Evolutionary conservation across 2,329 filamentous ascomycete genomes (phyloP).

Genomic region (Calycina herbarum): DNA sequence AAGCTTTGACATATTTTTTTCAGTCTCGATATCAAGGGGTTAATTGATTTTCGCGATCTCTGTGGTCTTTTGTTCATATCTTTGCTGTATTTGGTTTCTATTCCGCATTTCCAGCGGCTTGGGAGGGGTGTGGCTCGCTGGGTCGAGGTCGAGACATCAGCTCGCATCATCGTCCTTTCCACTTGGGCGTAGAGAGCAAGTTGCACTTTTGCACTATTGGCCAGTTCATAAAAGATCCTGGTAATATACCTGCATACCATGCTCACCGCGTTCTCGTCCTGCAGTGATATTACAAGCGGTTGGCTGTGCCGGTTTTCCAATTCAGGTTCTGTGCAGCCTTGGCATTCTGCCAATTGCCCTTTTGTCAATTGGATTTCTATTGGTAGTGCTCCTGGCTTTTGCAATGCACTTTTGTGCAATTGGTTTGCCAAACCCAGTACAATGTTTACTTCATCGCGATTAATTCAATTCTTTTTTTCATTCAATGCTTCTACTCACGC

Average conservation of each 20-base stretch:
- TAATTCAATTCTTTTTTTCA: no score
- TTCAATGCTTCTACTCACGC: no score
- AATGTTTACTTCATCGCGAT: no score
- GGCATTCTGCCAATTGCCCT: background rate
- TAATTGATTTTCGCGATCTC: background rate
- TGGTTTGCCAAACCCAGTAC: background rate
- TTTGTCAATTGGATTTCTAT: background rate
- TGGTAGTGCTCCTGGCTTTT: no score
- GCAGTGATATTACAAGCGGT: background rate
- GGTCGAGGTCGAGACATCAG: background rate
- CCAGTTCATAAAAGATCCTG: background rate
- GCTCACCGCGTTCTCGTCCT: background rate
- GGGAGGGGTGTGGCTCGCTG: background rate
- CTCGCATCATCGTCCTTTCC: background rate
- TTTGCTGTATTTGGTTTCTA: background rate
- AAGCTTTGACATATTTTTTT: background rate
- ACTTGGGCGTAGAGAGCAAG: background rate
- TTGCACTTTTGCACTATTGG: conserved; percentile 1
- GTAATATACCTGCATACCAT: background rate
- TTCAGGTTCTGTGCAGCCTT: background rate
- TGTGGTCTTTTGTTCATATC: background rate
- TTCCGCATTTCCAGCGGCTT: background rate
- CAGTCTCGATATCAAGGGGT: background rate
- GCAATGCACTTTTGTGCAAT: background rate
- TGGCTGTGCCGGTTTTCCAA: background rate